phyloP scores from a whole-genome alignment of 176 grass and related monocot genomes.

The Puccinellia tenuiflora region DNA sequence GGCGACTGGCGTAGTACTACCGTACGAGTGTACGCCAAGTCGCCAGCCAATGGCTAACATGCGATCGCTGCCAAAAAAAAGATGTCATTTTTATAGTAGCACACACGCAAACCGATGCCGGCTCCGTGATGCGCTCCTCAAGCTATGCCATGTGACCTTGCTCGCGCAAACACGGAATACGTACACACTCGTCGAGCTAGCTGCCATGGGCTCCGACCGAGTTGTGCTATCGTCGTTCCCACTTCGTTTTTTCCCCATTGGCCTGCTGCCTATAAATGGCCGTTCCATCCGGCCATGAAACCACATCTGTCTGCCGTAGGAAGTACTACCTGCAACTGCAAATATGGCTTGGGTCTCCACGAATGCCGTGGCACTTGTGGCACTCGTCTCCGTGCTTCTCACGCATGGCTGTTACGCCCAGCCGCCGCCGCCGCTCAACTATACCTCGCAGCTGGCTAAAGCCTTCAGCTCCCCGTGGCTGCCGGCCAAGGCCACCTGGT shows the following conservation, averaged over 20 bases:
- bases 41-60: not conserved
- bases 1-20: not conserved
- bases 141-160: conserved; percentile 37
- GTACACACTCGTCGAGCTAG: not conserved
- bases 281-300: not conserved
- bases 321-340: not conserved
- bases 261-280: conserved; percentile 30
- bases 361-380: not conserved
- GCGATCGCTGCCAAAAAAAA: conserved; percentile 21
- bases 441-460: not conserved
- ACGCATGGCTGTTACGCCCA: not conserved
- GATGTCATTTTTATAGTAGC: conserved; percentile 11
- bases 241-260: not conserved
- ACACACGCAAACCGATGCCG: conserved; percentile 19
- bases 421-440: not conserved
- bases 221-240: not conserved
- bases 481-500: conserved; percentile 59
- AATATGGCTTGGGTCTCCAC: not conserved
- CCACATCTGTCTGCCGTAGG: not conserved
- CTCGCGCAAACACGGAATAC: not conserved
- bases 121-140: conserved; percentile 21
- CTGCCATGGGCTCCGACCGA: not conserved
- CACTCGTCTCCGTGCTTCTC: conserved; percentile 25
- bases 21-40: conserved; percentile 24
- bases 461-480: conserved; percentile 21